Evolutionary conservation across 306 rosid genomes (phyloP), one percentile per base, ranked within the genome.

Genomic region (Prunus fruticosa): DNA sequence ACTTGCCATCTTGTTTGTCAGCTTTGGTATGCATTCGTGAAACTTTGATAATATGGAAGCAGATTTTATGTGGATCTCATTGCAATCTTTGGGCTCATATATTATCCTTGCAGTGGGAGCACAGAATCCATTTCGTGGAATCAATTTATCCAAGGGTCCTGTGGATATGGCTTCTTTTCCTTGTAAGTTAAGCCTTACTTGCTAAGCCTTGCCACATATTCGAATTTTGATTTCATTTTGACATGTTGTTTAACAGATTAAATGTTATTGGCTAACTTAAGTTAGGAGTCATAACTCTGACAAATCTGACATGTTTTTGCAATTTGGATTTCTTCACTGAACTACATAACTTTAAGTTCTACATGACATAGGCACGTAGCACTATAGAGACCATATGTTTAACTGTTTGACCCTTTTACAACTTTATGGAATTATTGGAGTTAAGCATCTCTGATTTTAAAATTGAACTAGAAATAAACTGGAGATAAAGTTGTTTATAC

Each of bases 1-100:
- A 63, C 79, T 86, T 79, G 82, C 84, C 53, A 78, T 92, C 81
- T 80, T 92, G 82, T 76, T 96, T 65, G 87, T 92, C 77, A 87
- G 89, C 85, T 76, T 84, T 73, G 97, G 99, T 96, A 92, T 71
- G 86, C 62, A 71, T 71, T 77, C 11, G 69, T 79, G 71, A 64
- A 20, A 19, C 64, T 71, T 76, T 11, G 45, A 58, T 81, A 72
- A 49, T 58, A 71, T 46, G 60, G 41, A 60, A 20, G 53, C n/a
- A 10, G 38, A 13, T 70, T 77, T 32, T 52, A 25, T 63, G 43
- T 64, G 38, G n/a, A 18, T 67, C 62, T 67, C 61, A 73, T 41
- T 69, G 34, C 49, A 51, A 63, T 64, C 62, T 34, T 68, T 60
- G 58, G 76, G 76, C 80, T 46, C 65, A 7, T 56, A 75, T 70